Percentiles rank a stretch among this genome's conserved stretches.
These are phyloP conservation scores for Tuber melanosporum DNA, from an alignment of 495 filamentous ascomycete species.

Conservation along the genomic window DNA sequence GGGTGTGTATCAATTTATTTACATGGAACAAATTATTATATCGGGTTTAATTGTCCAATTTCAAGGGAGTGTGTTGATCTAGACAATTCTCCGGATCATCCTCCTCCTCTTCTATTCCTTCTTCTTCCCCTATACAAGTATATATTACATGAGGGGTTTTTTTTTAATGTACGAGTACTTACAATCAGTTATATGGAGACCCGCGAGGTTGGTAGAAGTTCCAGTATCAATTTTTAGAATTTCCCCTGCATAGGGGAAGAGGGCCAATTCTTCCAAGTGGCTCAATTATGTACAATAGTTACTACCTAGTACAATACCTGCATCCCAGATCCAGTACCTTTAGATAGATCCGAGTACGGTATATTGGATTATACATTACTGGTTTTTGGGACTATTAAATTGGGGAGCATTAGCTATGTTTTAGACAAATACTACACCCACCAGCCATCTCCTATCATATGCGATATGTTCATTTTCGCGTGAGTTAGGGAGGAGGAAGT, in stretches of 20 bases:
- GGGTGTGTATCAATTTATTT: background rate
- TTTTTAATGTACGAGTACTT: background rate
- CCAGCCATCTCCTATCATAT: background rate
- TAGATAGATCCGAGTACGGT: background rate
- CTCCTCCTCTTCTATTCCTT: background rate
- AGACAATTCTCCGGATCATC: background rate
- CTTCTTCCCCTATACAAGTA: background rate
- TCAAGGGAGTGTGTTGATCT: background rate
- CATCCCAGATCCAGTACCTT: background rate
- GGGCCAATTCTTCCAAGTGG: background rate
- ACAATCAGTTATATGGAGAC: background rate
- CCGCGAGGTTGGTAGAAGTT: background rate
- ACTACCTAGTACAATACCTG: background rate
- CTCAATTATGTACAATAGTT: background rate
- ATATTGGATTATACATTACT: background rate
- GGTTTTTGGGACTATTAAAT: background rate
- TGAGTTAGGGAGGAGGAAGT: background rate
- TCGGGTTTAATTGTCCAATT: conserved; percentile 1
- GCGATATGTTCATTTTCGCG: background rate
- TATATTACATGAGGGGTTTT: background rate
- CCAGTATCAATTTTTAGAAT: background rate
- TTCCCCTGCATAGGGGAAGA: background rate
- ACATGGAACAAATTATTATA: background rate
- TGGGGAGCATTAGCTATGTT: background rate
- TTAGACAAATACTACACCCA: background rate